A percentile compares a stretch with the other conserved stretches of the same genome.
Conservation (phyloP, 345 rosid genomes). For the Microcos paniculata region DNA sequence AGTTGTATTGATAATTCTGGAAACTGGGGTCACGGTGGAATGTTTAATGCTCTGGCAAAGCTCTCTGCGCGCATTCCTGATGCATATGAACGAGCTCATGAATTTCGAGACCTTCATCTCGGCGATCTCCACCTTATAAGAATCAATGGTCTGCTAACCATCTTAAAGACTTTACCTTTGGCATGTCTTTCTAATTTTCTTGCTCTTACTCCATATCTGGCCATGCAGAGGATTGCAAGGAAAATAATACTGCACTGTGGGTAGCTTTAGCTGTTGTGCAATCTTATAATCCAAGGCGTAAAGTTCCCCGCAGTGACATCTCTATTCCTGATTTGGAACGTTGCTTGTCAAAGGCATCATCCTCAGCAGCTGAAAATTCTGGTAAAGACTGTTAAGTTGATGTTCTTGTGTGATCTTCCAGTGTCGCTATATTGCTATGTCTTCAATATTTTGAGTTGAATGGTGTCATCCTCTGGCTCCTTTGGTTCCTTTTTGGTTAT, state of each 20-base stretch:
- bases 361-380: conserved; percentile 65
- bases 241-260: conserved; percentile 42
- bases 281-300: conserved; percentile 67
- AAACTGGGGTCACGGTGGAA: conserved; percentile 89
- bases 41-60: conserved; percentile 68
- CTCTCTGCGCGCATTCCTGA: conserved; percentile 52
- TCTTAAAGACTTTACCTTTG: background rate
- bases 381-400: conserved; percentile 20
- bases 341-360: conserved; percentile 70
- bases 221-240: conserved; percentile 41
- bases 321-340: conserved; percentile 70
- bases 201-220: background rate
- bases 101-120: conserved; percentile 73
- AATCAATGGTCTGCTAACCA: conserved; percentile 48
- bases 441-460: background rate
- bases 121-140: conserved; percentile 82
- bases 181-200: background rate
- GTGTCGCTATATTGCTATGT: background rate
- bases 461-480: too few species aligned
- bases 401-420: background rate
- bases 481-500: background rate
- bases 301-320: conserved; percentile 64
- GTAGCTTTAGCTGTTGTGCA: conserved; percentile 83
- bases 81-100: conserved; percentile 60
- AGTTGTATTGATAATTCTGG: conserved; percentile 90